Evolutionary conservation across 179 eudicot genomes (phyloP).

Genomic region (Gypsophila paniculata): DNA sequence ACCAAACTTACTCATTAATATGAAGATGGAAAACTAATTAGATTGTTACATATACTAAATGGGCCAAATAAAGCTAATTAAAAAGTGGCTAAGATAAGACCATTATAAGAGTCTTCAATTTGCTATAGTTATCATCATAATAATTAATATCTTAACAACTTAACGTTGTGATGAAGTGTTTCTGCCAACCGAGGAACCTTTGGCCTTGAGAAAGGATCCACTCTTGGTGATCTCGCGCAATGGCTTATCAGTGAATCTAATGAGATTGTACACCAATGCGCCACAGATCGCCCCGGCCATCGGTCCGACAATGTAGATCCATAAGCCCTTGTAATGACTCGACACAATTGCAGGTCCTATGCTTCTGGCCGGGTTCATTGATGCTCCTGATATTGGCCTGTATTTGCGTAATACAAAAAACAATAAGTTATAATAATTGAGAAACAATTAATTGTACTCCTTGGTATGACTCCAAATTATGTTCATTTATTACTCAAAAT

Average conservation of each 20-base stretch:
- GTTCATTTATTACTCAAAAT: too few species aligned
- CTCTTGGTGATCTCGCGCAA: slow-evolving; percentile 63
- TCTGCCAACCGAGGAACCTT: slow-evolving; percentile 26
- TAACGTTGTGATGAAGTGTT: slow-evolving; percentile 21
- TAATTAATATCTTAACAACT: background rate
- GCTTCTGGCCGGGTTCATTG: slow-evolving; percentile 96
- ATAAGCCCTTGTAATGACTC: slow-evolving; percentile 46
- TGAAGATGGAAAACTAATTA: slow-evolving; percentile 5
- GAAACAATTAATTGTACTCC: too few species aligned
- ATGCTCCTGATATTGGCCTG: slow-evolving; percentile 95
- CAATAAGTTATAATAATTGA: too few species aligned
- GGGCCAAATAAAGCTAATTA: background rate
- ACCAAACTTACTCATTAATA: slow-evolving; percentile 1
- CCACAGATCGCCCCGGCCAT: slow-evolving; percentile 65
- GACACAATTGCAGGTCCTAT: slow-evolving; percentile 78
- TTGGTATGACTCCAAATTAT: too few species aligned
- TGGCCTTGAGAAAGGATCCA: slow-evolving; percentile 52
- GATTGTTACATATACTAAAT: background rate
- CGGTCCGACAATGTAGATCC: slow-evolving; percentile 82
- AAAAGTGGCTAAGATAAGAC: background rate
- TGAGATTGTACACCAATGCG: slow-evolving; percentile 75
- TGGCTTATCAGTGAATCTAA: slow-evolving; percentile 75
- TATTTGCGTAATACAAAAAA: background rate
- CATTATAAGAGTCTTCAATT: background rate
- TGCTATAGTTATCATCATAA: background rate